A percentile compares a stretch with the other conserved stretches of the same genome.
phyloP scores from a whole-genome alignment of 768 basidiomycete species.

The Termitomyces sp. region DNA sequence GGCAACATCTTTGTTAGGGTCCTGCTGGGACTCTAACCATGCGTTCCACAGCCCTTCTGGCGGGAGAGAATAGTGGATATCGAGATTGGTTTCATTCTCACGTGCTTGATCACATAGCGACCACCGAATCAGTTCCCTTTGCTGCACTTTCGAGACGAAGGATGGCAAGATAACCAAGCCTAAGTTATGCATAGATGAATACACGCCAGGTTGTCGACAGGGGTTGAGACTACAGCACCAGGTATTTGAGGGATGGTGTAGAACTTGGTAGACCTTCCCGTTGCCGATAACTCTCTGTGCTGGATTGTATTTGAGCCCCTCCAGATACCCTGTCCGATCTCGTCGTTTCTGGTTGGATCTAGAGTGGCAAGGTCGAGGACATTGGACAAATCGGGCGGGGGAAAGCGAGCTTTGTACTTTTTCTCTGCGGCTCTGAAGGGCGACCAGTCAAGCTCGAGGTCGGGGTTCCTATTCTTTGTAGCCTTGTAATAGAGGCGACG shows the following conservation, averaged over 20 bases:
- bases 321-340: conserved; percentile 46
- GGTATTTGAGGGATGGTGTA: conserved; percentile 52
- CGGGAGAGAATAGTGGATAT: conserved; percentile 82
- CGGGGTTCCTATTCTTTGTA: conserved; percentile 46
- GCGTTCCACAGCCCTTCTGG: conserved; percentile 74
- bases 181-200: conserved; percentile 27
- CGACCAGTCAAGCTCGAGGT: conserved; percentile 57
- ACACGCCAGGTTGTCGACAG: neutral
- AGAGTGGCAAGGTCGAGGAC: conserved; percentile 64
- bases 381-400: conserved; percentile 65
- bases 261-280: conserved; percentile 24
- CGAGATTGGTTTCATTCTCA: conserved; percentile 83
- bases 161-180: conserved; percentile 84
- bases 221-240: conserved; percentile 37
- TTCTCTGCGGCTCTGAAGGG: conserved; percentile 79
- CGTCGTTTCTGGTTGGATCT: conserved; percentile 34
- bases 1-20: conserved; percentile 25
- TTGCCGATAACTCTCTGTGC: conserved; percentile 26
- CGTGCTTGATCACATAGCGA: conserved; percentile 73
- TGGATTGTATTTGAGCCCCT: conserved; percentile 37
- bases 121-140: conserved; percentile 68
- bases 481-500: conserved; percentile 55
- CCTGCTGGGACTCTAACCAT: conserved; percentile 33
- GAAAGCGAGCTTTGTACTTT: conserved; percentile 73
- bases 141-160: conserved; percentile 59